Conservation (phyloP, 345 rosid species). For the Gossypium mustelinum region DNA sequence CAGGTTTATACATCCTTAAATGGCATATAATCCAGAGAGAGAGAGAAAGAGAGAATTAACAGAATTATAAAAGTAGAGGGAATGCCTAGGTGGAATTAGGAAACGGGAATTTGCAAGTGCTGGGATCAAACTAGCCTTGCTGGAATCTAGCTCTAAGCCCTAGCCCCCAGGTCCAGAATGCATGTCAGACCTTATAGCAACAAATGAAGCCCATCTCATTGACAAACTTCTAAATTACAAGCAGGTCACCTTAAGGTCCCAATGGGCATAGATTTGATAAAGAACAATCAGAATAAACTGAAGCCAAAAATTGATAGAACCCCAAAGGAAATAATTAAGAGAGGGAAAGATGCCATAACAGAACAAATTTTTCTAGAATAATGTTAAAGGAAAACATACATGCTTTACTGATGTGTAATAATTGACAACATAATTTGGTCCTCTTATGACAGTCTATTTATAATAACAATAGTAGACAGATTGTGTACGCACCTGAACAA, state of each 20-base stretch:
- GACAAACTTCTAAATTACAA: not conserved
- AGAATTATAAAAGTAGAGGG: not conserved
- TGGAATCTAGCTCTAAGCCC: not conserved
- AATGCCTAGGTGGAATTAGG: not conserved
- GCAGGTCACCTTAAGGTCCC: not conserved
- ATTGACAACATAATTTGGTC: not conserved
- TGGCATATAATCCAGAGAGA: not conserved
- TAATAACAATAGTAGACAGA: constrained; percentile 3
- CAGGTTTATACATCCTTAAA: not conserved
- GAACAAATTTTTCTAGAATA: not conserved
- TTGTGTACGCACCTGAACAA: constrained; percentile 57
- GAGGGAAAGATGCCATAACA: not conserved
- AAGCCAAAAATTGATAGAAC: not conserved
- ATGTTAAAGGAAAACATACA: not conserved
- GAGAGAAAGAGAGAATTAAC: not conserved
- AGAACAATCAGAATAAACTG: not conserved
- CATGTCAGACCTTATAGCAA: not conserved
- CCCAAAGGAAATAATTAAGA: not conserved
- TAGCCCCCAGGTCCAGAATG: not conserved
- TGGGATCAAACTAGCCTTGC: not conserved
- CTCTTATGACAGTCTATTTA: not conserved
- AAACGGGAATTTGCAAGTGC: not conserved
- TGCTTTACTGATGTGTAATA: not conserved
- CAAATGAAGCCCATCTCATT: not conserved
- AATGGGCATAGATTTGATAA: not conserved